phyloP scores from a whole-genome alignment of 164 flowering plant species.

The Brasenia schreberi region DNA sequence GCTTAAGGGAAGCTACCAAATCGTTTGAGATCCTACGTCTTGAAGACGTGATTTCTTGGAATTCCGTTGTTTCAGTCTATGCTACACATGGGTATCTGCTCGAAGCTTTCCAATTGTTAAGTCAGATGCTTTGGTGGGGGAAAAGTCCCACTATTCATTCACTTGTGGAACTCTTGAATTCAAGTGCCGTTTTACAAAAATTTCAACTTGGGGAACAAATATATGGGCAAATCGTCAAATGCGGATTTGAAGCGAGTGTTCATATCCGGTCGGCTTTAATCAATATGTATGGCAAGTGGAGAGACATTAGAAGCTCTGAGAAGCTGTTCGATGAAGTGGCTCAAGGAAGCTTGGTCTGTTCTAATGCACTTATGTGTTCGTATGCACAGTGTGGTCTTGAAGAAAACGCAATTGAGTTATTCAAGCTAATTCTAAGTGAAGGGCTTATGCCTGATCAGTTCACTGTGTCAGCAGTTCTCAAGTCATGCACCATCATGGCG shows the following conservation, averaged over 20 bases:
- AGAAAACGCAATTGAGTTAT: constrained; percentile 48
- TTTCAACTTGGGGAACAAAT: constrained; percentile 39
- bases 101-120: constrained; percentile 36
- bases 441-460: constrained; percentile 45
- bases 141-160: constrained; percentile 55
- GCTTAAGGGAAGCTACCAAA: constrained; percentile 28
- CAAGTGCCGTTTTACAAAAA: constrained; percentile 19
- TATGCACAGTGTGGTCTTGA: constrained; percentile 30
- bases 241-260: constrained; percentile 35
- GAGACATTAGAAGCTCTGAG: constrained; percentile 34
- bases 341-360: constrained; percentile 31
- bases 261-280: constrained; percentile 59
- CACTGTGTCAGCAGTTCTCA: constrained; percentile 41
- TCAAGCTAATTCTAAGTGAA: constrained; percentile 52
- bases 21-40: constrained; percentile 31
- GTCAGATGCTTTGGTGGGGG: constrained; percentile 45
- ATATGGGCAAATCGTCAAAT: constrained; percentile 38
- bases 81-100: constrained; percentile 22
- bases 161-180: constrained; percentile 41
- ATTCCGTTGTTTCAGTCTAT: constrained; percentile 47
- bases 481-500: constrained; percentile 35
- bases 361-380: constrained; percentile 59
- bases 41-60: constrained; percentile 63
- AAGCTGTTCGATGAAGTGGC: constrained; percentile 24
- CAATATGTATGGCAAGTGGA: constrained; percentile 72